Base-by-base conservation (phyloP, 2,329 filamentous ascomycete genomes). In the Sclerotinia spermophila region DNA sequence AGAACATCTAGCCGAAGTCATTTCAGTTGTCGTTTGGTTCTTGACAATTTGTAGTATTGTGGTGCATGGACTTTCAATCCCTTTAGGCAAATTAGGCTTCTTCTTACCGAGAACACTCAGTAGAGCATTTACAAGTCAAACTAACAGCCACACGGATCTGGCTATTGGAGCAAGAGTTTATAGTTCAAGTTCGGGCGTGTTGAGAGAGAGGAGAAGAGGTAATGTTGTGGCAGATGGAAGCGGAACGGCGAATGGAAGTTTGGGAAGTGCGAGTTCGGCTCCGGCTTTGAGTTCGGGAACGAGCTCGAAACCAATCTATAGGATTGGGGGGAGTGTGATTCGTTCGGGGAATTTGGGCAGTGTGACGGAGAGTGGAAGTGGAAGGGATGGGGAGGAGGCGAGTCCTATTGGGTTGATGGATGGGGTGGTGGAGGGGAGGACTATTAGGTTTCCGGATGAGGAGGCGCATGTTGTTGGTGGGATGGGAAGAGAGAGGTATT, bases 21-120 rank as follows among this genome's bases (percentile, higher is more conserved):
- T 93, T 67, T 84, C 84, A 2, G 84, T 95, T 0, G 87, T 97
- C 0, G 90, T 97, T 27, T 97, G 94, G 94, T 97, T 97, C 77
- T 81, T 97, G 67, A 86, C 88, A 13, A 88, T 96, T 30, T 95
- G 92, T 81, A 96, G 92, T 74, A 90, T 97, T 72, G 91, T 94
- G 55, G 90, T 96, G 5, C 93, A 97, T 75, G 93, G 93, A 10
- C 83, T 97, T 2, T 93, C 89, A 65, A 92, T 97, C 21, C 93
- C 94, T 0, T 79, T 96, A 4, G 90, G 88, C 0, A 93, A 92
- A 77, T 81, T 93, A 1, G 78, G 79, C 8, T 79, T 68, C 82
- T 87, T 89, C 71, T 82, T 92, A 0, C 90, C 90, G 0, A 82
- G 88, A 38, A 91, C 89, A 0, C 79, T 93, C 30, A 89, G 87